Evolutionary conservation across 2,329 filamentous ascomycete species (phyloP).

Genomic region (Fusarium algeriense): DNA sequence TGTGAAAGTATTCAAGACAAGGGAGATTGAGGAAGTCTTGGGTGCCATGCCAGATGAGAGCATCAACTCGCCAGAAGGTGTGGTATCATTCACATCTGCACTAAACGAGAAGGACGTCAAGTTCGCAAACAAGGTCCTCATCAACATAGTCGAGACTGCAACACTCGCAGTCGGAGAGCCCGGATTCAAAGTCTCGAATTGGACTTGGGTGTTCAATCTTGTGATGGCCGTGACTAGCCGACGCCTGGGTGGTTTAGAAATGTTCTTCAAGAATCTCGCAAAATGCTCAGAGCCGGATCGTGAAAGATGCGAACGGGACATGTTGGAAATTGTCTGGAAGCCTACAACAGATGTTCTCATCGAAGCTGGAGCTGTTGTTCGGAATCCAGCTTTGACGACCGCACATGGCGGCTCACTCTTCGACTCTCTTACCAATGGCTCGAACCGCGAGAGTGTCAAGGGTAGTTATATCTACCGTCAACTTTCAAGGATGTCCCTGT

Average conservation of each 20-base stretch:
- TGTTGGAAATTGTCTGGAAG: conserved; percentile 46
- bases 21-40: conserved; percentile 40
- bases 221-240: background rate
- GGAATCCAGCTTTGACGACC: conserved; percentile 12
- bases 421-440: background rate
- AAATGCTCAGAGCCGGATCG: background rate
- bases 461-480: conserved; percentile 30
- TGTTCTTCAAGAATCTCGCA: conserved; percentile 8
- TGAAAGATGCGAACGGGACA: conserved; percentile 1
- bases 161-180: conserved; percentile 26
- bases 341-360: conserved; percentile 49
- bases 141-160: conserved; percentile 32
- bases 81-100: conserved; percentile 1
- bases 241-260: conserved; percentile 6
- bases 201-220: conserved; percentile 20
- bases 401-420: background rate
- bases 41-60: conserved; percentile 20
- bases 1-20: conserved; percentile 2
- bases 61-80: conserved; percentile 6
- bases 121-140: conserved; percentile 29
- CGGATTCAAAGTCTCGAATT: conserved; percentile 16
- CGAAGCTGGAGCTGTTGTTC: conserved; percentile 37
- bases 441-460: background rate
- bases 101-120: conserved; percentile 9
- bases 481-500: conserved; percentile 1